Percentiles rank a stretch among this genome's conserved stretches.
These are phyloP conservation scores for Hypoxylon sp. DNA, from an alignment of 2,329 filamentous ascomycete genomes.

Conservation along the genomic window DNA sequence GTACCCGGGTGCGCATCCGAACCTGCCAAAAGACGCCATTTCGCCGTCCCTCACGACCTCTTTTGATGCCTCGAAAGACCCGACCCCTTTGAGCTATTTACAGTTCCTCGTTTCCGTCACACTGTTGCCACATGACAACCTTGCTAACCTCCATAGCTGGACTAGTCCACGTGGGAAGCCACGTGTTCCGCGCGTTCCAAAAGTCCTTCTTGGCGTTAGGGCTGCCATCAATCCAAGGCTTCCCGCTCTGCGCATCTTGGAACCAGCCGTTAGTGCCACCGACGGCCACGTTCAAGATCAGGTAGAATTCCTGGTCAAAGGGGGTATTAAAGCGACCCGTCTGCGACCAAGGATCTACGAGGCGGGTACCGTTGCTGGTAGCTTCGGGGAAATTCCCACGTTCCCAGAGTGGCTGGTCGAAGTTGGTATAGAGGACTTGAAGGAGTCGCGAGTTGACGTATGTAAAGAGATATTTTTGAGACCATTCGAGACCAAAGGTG, in stretches of 20 bases:
- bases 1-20: not conserved
- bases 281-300: slow-evolving; percentile 81
- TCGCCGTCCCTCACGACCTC: not conserved
- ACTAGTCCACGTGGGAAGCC: slow-evolving; percentile 79
- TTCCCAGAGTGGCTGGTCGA: slow-evolving; percentile 75
- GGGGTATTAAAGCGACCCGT: slow-evolving; percentile 74
- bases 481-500: slow-evolving; percentile 88
- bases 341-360: slow-evolving; percentile 73
- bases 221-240: slow-evolving; percentile 83
- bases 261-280: slow-evolving; percentile 89
- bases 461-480: slow-evolving; percentile 87
- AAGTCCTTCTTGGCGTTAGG: slow-evolving; percentile 79
- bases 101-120: slow-evolving; percentile 70
- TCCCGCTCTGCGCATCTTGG: slow-evolving; percentile 75
- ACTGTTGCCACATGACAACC: slow-evolving; percentile 79
- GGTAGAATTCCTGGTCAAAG: slow-evolving; percentile 81
- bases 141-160: slow-evolving; percentile 77
- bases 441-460: slow-evolving; percentile 85
- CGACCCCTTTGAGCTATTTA: slow-evolving; percentile 45
- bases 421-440: slow-evolving; percentile 84
- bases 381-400: slow-evolving; percentile 76
- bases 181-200: slow-evolving; percentile 75
- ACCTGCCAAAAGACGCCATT: slow-evolving; percentile 15
- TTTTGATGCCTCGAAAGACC: not conserved
- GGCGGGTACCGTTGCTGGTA: slow-evolving; percentile 73